Evolutionary conservation across 148 eudicot species (phyloP).

Genomic region (Agrostemma githago): DNA sequence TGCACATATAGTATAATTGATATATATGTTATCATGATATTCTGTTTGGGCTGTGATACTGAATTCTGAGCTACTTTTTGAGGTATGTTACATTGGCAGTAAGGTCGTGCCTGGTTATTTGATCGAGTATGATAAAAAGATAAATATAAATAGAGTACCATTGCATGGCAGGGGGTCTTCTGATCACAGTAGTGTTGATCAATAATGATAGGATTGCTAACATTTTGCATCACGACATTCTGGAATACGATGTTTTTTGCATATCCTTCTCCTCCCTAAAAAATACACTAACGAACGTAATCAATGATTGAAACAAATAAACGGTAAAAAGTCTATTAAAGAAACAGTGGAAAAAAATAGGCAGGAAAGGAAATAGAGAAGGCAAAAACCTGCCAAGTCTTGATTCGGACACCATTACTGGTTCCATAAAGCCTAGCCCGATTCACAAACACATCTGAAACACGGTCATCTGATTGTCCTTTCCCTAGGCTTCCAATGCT

Average conservation of each 20-base stretch:
- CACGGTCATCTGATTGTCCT: slow-evolving; percentile 39
- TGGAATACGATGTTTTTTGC: slow-evolving; percentile 65
- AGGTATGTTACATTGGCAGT: not conserved
- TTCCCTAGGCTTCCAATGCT: slow-evolving; percentile 95
- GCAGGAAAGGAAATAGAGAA: not conserved
- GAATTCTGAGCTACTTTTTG: not conserved
- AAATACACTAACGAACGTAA: too few relatives aligned
- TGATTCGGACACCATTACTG: slow-evolving; percentile 78
- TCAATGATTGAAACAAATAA: too few relatives aligned
- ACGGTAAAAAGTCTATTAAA: not conserved
- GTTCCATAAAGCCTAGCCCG: slow-evolving; percentile 58
- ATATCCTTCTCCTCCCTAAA: slow-evolving; percentile 82
- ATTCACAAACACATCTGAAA: slow-evolving; percentile 61
- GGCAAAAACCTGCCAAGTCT: slow-evolving; percentile 85
- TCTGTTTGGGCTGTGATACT: not conserved
- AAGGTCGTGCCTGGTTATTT: not conserved
- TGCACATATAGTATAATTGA: slow-evolving; percentile 18
- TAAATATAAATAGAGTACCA: slow-evolving; percentile 34
- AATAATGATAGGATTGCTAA: slow-evolving; percentile 74
- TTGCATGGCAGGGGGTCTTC: slow-evolving; percentile 35
- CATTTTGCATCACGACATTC: slow-evolving; percentile 58
- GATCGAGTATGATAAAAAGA: not conserved
- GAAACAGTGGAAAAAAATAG: not conserved
- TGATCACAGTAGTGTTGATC: slow-evolving; percentile 83
- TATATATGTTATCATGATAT: not conserved